Percentiles rank a stretch among this genome's conserved stretches.
Conservation (phyloP, 371 early-diverging fungal species). For the Lichtheimia ornata region DNA sequence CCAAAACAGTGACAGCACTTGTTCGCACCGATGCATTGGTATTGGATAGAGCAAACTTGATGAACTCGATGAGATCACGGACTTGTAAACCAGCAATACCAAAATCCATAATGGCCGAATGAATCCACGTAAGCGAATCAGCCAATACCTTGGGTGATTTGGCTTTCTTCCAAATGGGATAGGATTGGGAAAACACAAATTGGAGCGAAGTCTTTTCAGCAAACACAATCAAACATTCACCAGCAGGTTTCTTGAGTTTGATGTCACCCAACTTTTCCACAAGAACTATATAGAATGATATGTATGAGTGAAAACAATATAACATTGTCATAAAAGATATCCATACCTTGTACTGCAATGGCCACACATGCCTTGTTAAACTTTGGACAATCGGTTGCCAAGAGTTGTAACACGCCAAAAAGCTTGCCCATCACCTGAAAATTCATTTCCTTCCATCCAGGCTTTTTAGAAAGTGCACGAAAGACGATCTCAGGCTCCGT, state of each 20-base stretch:
- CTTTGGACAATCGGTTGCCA: slow-evolving; percentile 61
- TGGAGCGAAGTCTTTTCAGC: slow-evolving; percentile 76
- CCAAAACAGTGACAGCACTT: slow-evolving; percentile 76
- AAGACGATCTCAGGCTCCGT: slow-evolving; percentile 86
- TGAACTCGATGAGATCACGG: slow-evolving; percentile 79
- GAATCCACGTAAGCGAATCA: slow-evolving; percentile 85
- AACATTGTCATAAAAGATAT: neutral
- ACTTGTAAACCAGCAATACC: slow-evolving; percentile 79
- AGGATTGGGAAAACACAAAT: slow-evolving; percentile 78
- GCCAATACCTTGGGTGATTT: slow-evolving; percentile 92
- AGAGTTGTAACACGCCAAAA: slow-evolving; percentile 65
- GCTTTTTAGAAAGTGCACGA: slow-evolving; percentile 76
- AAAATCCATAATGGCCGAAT: slow-evolving; percentile 82
- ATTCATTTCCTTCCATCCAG: slow-evolving; percentile 96
- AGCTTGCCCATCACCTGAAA: slow-evolving; percentile 83
- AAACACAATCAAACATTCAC: slow-evolving; percentile 73
- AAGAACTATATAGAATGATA: slow-evolving; percentile 50
- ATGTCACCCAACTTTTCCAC: slow-evolving; percentile 93
- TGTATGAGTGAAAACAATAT: neutral
- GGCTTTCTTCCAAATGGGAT: slow-evolving; percentile 74
- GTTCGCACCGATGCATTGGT: slow-evolving; percentile 85
- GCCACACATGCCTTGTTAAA: slow-evolving; percentile 80
- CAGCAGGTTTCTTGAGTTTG: slow-evolving; percentile 85
- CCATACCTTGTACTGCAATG: slow-evolving; percentile 64
- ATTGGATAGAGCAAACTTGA: slow-evolving; percentile 77